phyloP scores from a whole-genome alignment of 768 basidiomycete genomes.

The Pholiota molesta region DNA sequence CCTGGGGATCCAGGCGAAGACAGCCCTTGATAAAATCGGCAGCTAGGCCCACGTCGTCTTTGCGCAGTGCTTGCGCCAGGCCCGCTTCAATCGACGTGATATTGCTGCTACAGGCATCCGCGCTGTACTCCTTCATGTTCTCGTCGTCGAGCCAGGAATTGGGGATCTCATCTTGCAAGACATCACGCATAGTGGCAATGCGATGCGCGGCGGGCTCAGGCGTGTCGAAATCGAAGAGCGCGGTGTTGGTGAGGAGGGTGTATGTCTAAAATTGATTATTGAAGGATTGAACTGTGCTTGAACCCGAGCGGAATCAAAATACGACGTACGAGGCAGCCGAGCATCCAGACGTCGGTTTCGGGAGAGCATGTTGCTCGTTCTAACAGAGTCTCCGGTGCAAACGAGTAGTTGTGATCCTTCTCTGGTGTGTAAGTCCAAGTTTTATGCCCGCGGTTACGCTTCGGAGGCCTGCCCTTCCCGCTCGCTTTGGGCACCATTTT shows the following conservation, averaged over 20 bases:
- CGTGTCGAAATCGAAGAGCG: not conserved
- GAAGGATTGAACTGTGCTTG: too few relatives aligned
- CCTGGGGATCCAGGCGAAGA: not conserved
- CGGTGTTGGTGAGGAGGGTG: conserved; percentile 5
- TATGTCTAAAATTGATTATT: conserved; percentile 9
- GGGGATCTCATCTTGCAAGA: not conserved
- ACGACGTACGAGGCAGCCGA: conserved; percentile 19
- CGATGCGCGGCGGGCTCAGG: not conserved
- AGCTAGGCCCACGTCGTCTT: not conserved
- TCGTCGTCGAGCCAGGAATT: not conserved
- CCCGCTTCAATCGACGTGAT: not conserved
- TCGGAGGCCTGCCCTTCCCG: too few relatives aligned
- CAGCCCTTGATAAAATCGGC: not conserved
- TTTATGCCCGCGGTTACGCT: too few relatives aligned
- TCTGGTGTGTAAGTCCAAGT: not conserved
- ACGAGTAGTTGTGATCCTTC: not conserved
- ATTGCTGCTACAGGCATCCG: not conserved
- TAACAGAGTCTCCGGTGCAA: conserved; percentile 10
- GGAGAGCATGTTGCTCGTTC: conserved; percentile 10
- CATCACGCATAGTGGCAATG: not conserved
- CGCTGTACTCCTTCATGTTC: not conserved
- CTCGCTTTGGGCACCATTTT: too few relatives aligned
- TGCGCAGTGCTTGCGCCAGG: not conserved
- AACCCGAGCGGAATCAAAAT: too few relatives aligned
- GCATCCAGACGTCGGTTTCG: conserved; percentile 21